These are phyloP conservation scores for Gyromitra esculenta DNA, from an alignment of 2,329 filamentous ascomycete genomes.

Conservation along the genomic window DNA sequence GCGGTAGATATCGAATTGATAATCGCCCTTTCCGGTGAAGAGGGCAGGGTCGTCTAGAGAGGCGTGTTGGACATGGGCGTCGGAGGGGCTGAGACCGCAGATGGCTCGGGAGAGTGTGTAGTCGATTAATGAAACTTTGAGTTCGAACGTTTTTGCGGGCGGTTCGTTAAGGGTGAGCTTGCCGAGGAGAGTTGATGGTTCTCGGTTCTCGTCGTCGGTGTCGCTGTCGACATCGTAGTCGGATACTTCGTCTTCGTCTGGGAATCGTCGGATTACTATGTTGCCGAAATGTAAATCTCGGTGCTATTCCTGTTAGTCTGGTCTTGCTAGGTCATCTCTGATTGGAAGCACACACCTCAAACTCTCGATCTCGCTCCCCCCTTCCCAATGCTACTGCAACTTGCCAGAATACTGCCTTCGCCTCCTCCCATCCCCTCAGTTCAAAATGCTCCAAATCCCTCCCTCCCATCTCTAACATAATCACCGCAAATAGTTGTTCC, in stretches of 20 bases:
- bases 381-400: conserved; percentile 72
- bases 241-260: neutral
- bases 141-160: conserved; percentile 63
- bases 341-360: conserved; percentile 62
- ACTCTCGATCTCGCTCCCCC: conserved; percentile 64
- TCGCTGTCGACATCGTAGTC: conserved; percentile 48
- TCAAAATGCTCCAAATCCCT: conserved; percentile 60
- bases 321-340: neutral
- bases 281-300: conserved; percentile 75
- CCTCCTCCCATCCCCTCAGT: conserved; percentile 62
- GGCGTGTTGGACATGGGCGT: conserved; percentile 44
- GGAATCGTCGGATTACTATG: conserved; percentile 66
- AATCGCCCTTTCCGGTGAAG: conserved; percentile 60
- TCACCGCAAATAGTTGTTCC: conserved; percentile 62
- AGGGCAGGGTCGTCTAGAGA: conserved; percentile 51
- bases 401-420: conserved; percentile 74
- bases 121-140: conserved; percentile 74
- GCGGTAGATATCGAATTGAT: conserved; percentile 69
- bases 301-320: conserved; percentile 60
- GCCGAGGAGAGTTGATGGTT: conserved; percentile 59
- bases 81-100: conserved; percentile 39
- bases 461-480: conserved; percentile 64
- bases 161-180: conserved; percentile 58
- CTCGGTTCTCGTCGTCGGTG: conserved; percentile 57
- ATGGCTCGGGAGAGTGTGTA: conserved; percentile 72